Base-by-base conservation (phyloP, 768 basidiomycete genomes). In the Psilocybe azurescens region DNA sequence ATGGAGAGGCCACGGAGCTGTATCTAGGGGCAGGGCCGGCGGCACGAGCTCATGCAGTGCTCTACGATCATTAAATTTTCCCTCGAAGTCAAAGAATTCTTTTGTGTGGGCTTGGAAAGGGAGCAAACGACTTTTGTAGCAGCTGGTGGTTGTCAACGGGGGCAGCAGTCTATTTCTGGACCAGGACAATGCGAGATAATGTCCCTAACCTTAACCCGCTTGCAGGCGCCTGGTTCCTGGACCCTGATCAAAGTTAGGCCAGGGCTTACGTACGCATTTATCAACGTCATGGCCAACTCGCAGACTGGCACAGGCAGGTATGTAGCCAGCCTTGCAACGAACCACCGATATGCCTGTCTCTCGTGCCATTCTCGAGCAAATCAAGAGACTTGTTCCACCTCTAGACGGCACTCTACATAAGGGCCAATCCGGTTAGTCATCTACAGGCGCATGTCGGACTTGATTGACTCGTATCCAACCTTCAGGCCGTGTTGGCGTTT, bases 391-490 rank as follows among this genome's bases (percentile, higher is more conserved):
- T 59, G 93, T 99, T 56, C 97, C 97, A 0, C 97, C 97, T 47
- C 83, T 99, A 30, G 89, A 95, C 67, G 89, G 89, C 6, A 86
- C 89, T 48, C 77, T 98, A 30, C 95, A 96, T 81, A 99, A 99
- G 73, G 97, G 97, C 30, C 96, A 98, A 78, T 95, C 93, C 65
- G 93, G 91, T 89, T 63, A 67, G 82, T 74, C 18, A 7, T 58
- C 13, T 38, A 48, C 24, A 24, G 24, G 24, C 24, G 24, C 24
- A 55, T 30, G 24, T n/a, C 46, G 36, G 33, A 38, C 44, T 36
- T 36, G 33, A 36, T 36, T 36, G 24, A 24, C 33, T 36, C 3
- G 6, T 36, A 36, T 7, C 44, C 20, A n/a, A 49, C n/a, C 50
- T 51, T 33, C 68, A 88, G 95, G 97, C 39, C 86, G 97, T 46